These are phyloP conservation scores for Hymenoscyphus scutula DNA, from an alignment of 2,329 filamentous ascomycete species.

Conservation along the genomic window DNA sequence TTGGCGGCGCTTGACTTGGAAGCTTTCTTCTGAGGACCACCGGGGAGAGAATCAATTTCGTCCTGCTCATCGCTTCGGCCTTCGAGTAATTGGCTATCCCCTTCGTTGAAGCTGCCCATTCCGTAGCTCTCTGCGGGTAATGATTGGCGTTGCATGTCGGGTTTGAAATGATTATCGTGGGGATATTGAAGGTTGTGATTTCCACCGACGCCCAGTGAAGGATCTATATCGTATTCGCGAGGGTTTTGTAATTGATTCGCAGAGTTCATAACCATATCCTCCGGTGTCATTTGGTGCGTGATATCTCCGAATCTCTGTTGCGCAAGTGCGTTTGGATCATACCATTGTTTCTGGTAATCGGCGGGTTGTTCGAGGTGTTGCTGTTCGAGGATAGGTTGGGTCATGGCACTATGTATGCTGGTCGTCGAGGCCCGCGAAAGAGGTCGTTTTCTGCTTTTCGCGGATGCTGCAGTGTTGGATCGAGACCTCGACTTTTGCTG, in stretches of 20 bases:
- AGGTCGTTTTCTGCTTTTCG: constrained; percentile 43
- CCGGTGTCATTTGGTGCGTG: constrained; percentile 47
- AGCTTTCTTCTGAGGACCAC: constrained; percentile 52
- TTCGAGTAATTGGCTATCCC: constrained; percentile 59
- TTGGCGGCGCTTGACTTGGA: constrained; percentile 73
- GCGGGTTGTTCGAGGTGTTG: constrained; percentile 28
- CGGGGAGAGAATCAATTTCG: constrained; percentile 52
- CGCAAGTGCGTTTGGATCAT: constrained; percentile 31
- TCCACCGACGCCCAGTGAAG: constrained; percentile 48
- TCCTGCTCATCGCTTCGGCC: constrained; percentile 53
- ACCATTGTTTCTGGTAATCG: constrained; percentile 36
- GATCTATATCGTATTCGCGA: constrained; percentile 49
- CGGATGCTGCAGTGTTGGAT: constrained; percentile 45
- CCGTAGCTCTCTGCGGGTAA: constrained; percentile 54
- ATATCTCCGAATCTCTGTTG: constrained; percentile 33
- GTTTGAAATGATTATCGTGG: constrained; percentile 41
- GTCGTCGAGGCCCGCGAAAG: constrained; percentile 48
- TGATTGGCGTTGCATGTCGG: constrained; percentile 45
- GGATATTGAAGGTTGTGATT: constrained; percentile 44
- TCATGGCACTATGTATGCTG: constrained; percentile 41
- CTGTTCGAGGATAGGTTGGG: constrained; percentile 34
- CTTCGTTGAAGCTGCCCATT: constrained; percentile 52
- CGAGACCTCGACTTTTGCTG: constrained; percentile 42
- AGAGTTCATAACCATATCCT: constrained; percentile 59
- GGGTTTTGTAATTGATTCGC: constrained; percentile 54